Base-by-base conservation (phyloP, 495 filamentous ascomycete species). In the Aspergillus cristatus region DNA sequence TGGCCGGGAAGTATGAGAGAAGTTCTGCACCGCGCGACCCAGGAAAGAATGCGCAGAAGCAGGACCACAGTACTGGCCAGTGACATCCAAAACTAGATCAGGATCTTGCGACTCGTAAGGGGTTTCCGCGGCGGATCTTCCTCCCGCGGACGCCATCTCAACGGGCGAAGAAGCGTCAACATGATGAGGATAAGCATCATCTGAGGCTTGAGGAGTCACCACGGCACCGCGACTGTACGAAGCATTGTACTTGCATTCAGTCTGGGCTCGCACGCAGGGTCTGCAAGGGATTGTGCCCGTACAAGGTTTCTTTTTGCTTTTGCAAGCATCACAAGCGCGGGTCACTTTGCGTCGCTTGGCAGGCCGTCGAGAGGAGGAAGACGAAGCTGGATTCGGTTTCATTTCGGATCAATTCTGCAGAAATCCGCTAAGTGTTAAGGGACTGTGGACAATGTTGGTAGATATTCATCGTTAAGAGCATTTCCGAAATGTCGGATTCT, bases 41-140 rank as follows among this genome's bases (percentile, higher is more conserved):
- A 57, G 38, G 24, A 57, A 57, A 0, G 53, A 57, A 37, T 57
- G 53, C 1, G 53, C 50, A 1, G 50, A 57, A 4, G 42, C 45
- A 11, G 53, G 53, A 5, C 53, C 53, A 36, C 50, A 43, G 34
- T 57, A 57, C 17, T 50, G 53, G 15, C 37, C 47, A 3, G 40
- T 36, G 10, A 49, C 38, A 16, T 47, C 40, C 1, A 43, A 13
- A 13, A 26, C 24, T 11, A 11, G 24, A 26, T 26, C 11, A 6
- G 24, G 24, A 6, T 26, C 24, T 26, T 26, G 24, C 11, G 24
- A 26, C 11, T 6, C 24, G n/a, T n/a, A n/a, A n/a, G n/a, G n/a
- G n/a, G n/a, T n/a, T n/a, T n/a, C 24, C 11, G 24, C 11, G 24
- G 24, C 24, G 37, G 35, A 13, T 13, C n/a, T 5, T 18, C n/a